phyloP scores from a whole-genome alignment of 805 yeast species.

The Starmerella apicola region DNA sequence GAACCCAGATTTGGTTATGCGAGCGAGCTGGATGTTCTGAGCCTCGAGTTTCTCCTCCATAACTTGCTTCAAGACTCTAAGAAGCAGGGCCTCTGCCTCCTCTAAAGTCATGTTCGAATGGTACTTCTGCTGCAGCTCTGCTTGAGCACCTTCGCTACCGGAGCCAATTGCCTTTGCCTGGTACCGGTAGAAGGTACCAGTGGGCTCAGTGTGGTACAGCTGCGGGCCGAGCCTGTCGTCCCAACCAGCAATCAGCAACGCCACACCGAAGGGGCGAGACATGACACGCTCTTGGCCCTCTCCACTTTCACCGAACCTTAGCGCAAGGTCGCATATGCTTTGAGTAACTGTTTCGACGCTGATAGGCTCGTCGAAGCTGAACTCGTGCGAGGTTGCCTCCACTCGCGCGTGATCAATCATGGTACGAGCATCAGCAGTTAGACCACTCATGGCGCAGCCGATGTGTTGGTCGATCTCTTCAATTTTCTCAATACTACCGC shows the following conservation, averaged over 20 bases:
- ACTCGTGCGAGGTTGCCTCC: slow-evolving; percentile 62
- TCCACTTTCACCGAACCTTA: slow-evolving; percentile 86
- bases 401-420: slow-evolving; percentile 98
- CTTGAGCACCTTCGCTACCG: slow-evolving; percentile 98
- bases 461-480: slow-evolving; percentile 88
- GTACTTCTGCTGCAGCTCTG: slow-evolving; percentile 92
- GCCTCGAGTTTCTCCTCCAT: slow-evolving; percentile 98
- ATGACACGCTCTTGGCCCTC: slow-evolving; percentile 86
- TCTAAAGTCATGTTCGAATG: slow-evolving; percentile 74
- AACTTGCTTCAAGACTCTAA: slow-evolving; percentile 88
- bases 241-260: slow-evolving; percentile 85
- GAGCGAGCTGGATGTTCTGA: slow-evolving; percentile 86
- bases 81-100: slow-evolving; percentile 83
- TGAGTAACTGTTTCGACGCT: slow-evolving; percentile 90
- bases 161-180: slow-evolving; percentile 99
- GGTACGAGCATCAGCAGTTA: slow-evolving; percentile 96
- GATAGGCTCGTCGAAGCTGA: slow-evolving; percentile 85
- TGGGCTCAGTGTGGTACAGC: slow-evolving; percentile 94
- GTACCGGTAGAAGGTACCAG: slow-evolving; percentile 93
- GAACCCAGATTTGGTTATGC: slow-evolving; percentile 81
- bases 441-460: slow-evolving; percentile 98
- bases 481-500: slow-evolving; percentile 88
- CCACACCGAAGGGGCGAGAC: slow-evolving; percentile 99
- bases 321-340: slow-evolving; percentile 90
- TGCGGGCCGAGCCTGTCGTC: slow-evolving; percentile 89